Base-by-base conservation (phyloP, 2,329 filamentous ascomycete species). In the Zasmidium cellare region DNA sequence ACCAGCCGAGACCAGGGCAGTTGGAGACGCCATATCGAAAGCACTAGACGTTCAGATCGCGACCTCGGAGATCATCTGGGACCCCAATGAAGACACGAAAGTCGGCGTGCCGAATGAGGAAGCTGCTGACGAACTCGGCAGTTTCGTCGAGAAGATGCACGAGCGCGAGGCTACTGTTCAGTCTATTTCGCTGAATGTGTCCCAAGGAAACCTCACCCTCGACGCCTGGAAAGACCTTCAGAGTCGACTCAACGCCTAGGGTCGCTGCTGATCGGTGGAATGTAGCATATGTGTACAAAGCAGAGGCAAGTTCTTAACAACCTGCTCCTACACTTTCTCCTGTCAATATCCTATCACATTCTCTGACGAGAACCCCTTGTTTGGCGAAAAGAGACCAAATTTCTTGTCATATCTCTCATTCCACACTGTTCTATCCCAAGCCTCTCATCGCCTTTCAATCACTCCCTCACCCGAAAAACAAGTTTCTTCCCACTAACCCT, bases 1-100 rank as follows among this genome's bases (percentile, higher is more conserved):
- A 65, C 86, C 89, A 0, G 82, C 79, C 9, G 80, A 84, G 60
- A 89, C 87, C 0, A 87, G 83, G 56, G 78, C 83, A 18, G 84
- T 88, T 1, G 86, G 85, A 1, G 81, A 89, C 60, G 78, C 80
- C 12, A 71, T 96, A n/a, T 80, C 84, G 3, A 80, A 83, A 63
- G 79, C 82, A 38, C 81, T 90, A 19, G 83, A 80, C 1, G 75
- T 96, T 60, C 83, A 88, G 58, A 83, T 96, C 47, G 78, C 88
- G 55, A 87, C 85, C 65, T 86, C 86, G 18, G 90, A 96, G 56
- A 93, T 97, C 53, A 82, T 96, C 46, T 97, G 91, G 87, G 84
- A 88, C 58, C 84, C 91, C 0, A 94, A 93, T 59, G 85, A 88
- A 67, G 92, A 96, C 61, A 92, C 89, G 0, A 84, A 84, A 71